Evolutionary conservation across 345 rosid species (phyloP), one percentile per base, ranked within the genome.

Genomic region (Populus nigra): DNA sequence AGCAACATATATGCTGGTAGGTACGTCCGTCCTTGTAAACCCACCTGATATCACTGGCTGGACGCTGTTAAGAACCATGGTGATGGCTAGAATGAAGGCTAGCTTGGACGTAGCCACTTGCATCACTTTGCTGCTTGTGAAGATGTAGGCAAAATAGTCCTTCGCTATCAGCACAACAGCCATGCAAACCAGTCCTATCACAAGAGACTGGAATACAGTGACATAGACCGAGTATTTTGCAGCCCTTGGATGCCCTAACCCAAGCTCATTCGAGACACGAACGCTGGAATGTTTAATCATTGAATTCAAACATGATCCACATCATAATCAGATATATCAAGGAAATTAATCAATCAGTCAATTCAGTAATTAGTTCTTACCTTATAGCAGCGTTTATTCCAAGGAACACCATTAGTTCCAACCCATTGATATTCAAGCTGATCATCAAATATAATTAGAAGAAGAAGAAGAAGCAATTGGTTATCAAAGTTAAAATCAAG

Each of bases 31-130:
- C 5, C 36, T 33, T 4, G 5, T 33, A 41, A 41, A 41, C 13
- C 45, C 43, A 94, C 98, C 96, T 57, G 97, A 93, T 36, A 94
- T 80, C 25, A 94, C 96, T 2, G 96, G 97, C 80, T 94, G 98
- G 4, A 94, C 87, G 74, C 96, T 91, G 83, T 92, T 94, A 20
- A 91, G 88, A 81, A 92, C 89, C 94, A 92, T 94, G 77, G 96
- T 92, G 71, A 89, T 57, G 36, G 87, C 97, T 2, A 94, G 97
- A 49, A 91, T 89, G 76, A 77, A 85, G 16, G 97, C 93, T 8
- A 91, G 85, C 72, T 83, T 88, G 27, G 94, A 77, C 22, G 85
- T 92, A 1, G 94, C 91, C 0, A 5, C 75, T 78, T 85, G 92
- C 67, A 94, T 62, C 0, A 25, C 79, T 81, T 84, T 43, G 85